phyloP scores from a whole-genome alignment of 306 rosid species.

The Biancaea sappan region DNA sequence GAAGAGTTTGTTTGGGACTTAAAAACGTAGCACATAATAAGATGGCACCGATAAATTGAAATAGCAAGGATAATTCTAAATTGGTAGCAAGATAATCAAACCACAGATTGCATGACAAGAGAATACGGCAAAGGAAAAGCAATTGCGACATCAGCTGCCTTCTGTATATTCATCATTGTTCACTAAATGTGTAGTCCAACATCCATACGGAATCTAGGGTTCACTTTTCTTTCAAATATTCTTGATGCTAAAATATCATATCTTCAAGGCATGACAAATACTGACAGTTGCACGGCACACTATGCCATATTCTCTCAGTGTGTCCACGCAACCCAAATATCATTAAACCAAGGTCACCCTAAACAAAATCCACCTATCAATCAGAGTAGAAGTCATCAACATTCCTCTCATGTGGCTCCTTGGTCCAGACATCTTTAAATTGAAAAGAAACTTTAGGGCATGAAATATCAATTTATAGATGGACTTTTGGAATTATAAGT shows the following conservation, averaged over 20 bases:
- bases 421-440: background rate
- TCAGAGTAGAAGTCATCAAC: background rate
- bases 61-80: background rate
- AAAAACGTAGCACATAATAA: constrained; percentile 1
- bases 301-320: background rate
- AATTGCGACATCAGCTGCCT: background rate
- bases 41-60: background rate
- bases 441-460: too few species aligned
- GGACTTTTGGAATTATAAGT: too few species aligned
- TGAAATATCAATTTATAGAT: too few species aligned
- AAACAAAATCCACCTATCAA: background rate
- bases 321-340: background rate
- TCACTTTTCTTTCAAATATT: background rate
- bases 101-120: background rate
- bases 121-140: background rate
- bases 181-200: background rate
- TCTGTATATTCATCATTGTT: too few species aligned
- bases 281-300: background rate
- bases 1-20: constrained; percentile 8
- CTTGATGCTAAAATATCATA: background rate
- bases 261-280: background rate
- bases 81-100: background rate
- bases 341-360: background rate
- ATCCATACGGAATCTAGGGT: background rate
- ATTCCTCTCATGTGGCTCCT: background rate